Evolutionary conservation across 2,329 filamentous ascomycete genomes (phyloP), one percentile per base, ranked within the genome.

Genomic region (Didymella pinodella): DNA sequence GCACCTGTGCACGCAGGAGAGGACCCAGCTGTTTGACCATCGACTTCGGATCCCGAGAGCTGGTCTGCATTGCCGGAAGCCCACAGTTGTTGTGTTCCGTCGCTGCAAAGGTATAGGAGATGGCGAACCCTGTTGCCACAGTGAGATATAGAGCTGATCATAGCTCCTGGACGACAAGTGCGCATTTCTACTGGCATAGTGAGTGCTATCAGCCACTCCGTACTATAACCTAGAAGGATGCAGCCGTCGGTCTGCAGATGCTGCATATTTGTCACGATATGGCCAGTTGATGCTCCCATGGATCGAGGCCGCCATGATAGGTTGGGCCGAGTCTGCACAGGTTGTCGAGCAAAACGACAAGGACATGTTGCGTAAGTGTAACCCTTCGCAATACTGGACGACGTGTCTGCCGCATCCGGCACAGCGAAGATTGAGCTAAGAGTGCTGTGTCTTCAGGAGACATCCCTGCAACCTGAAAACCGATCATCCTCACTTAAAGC

Each of bases 401-500:
- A 38, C 25, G 31, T 49, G 41, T 43, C 16, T n/a, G 29, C 49
- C 45, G 25, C 49, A 26, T 38, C 32, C 45, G 31, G 45, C 25
- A 49, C 45, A 26, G 41, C 48, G 38, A 53, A 38, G 31, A 22
- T 32, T 36, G 38, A 49, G 50, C 56, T 46, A 59, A 34, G 31
- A 46, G 49, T 12, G 25, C 31, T 32, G 36, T 43, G 20, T 45
- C 25, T 40, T 54, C 40, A 57, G 31, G 29, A 31, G 38, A 45
- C 38, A 48, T 54, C 56, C 50, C 54, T 57, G 43, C 18, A 34
- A 41, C 28, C n/a, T 26, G 32, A 16, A 26, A 25, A 45, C 38
- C 26, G 40, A 46, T 54, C 56, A 49, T 40, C 55, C 45, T 48
- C 34, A 41, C 31, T 45, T 46, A 18, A 41, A 26, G 46, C 49